Evolutionary conservation across 768 basidiomycete species (phyloP).

Genomic region (Sporobolomyces roseus): DNA sequence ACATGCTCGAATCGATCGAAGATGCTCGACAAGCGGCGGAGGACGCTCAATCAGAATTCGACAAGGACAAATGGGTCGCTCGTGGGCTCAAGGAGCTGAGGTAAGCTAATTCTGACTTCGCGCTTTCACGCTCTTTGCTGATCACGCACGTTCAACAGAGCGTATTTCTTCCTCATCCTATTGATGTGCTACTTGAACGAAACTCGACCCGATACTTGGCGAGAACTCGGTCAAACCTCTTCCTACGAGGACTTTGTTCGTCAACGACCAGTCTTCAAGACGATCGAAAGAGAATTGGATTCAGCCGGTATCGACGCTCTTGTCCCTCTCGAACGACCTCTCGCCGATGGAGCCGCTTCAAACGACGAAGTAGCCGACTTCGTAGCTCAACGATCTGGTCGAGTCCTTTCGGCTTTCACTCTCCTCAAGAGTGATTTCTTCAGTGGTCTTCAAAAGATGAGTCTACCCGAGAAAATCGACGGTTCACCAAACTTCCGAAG

Average conservation of each 20-base stretch:
- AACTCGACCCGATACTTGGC: slow-evolving; percentile 33
- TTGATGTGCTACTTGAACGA: slow-evolving; percentile 42
- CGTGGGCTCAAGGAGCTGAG: slow-evolving; percentile 76
- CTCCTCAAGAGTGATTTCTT: slow-evolving; percentile 84
- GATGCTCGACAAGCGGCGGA: slow-evolving; percentile 72
- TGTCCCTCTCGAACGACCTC: slow-evolving; percentile 63
- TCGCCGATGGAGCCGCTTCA: slow-evolving; percentile 43
- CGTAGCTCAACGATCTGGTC: slow-evolving; percentile 76
- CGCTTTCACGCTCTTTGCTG: too few species aligned
- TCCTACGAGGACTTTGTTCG: slow-evolving; percentile 78
- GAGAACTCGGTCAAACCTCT: slow-evolving; percentile 30
- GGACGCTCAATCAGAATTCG: slow-evolving; percentile 64
- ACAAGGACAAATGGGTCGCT: slow-evolving; percentile 63
- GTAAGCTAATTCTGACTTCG: slow-evolving; percentile 62
- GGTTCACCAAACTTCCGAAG: slow-evolving; percentile 91
- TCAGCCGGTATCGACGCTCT: slow-evolving; percentile 72
- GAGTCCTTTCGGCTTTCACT: slow-evolving; percentile 80
- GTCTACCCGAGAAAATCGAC: slow-evolving; percentile 90
- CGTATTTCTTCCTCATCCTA: slow-evolving; percentile 56
- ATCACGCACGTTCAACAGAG: too few species aligned
- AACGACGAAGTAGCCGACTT: slow-evolving; percentile 83
- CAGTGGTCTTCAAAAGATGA: slow-evolving; percentile 84
- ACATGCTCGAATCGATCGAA: slow-evolving; percentile 85
- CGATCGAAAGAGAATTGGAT: slow-evolving; percentile 84
- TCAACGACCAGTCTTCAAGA: slow-evolving; percentile 89